phyloP scores from a whole-genome alignment of 2,329 filamentous ascomycete genomes.

The Pseudogymnoascus sp. region DNA sequence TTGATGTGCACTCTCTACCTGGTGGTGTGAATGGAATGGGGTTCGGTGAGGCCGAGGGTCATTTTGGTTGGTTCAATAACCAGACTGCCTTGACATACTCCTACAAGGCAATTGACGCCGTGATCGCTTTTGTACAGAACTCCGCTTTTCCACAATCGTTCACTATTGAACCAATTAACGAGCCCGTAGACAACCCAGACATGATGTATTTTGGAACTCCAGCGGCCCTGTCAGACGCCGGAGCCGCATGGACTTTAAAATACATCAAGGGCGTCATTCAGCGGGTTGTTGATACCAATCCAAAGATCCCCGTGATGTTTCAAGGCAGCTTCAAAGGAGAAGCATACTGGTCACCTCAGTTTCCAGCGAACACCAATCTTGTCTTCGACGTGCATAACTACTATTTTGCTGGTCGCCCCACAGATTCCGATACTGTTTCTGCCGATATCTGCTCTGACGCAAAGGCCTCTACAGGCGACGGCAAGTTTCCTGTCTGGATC shows the following conservation, averaged over 20 bases:
- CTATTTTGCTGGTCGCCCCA: conserved; percentile 24
- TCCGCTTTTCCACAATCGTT: conserved; percentile 25
- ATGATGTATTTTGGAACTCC: conserved; percentile 27
- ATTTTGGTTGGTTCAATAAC: conserved; percentile 30
- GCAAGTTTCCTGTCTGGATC: conserved; percentile 28
- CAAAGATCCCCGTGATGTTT: conserved; percentile 29
- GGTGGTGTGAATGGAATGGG: conserved; percentile 22
- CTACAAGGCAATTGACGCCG: conserved; percentile 25
- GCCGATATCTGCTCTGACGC: conserved; percentile 24
- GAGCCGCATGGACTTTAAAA: conserved; percentile 25
- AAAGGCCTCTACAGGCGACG: conserved; percentile 14
- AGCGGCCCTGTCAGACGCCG: conserved; percentile 24
- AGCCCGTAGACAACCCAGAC: conserved; percentile 26
- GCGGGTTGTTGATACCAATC: conserved; percentile 19
- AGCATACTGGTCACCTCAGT: conserved; percentile 24
- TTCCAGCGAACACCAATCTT: conserved; percentile 21
- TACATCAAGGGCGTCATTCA: conserved; percentile 27
- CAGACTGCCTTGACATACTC: conserved; percentile 28
- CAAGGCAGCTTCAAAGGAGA: conserved; percentile 26
- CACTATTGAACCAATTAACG: conserved; percentile 31
- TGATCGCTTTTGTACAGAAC: conserved; percentile 26
- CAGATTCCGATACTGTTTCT: conserved; percentile 22
- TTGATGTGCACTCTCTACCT: conserved; percentile 24
- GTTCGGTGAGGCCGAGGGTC: conserved; percentile 27
- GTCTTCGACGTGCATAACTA: conserved; percentile 28